Evolutionary conservation across 2,329 filamentous ascomycete species (phyloP).

Genomic region (Pyricularia sp.): DNA sequence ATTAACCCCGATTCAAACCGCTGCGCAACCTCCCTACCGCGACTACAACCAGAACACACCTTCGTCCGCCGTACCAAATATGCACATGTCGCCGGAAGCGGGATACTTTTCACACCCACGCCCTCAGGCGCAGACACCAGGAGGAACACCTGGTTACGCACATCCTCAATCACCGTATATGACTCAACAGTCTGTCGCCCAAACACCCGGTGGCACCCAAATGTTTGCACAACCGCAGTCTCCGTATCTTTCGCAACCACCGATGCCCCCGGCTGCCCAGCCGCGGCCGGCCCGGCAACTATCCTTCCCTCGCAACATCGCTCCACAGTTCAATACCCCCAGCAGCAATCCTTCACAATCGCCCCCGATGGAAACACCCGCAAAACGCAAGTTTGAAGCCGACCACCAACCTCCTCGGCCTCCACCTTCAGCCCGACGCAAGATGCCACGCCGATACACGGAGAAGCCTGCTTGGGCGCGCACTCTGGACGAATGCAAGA

Average conservation of each 20-base stretch:
- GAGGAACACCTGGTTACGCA: conserved; percentile 23
- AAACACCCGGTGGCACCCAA: conserved; percentile 36
- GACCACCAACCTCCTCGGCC: conserved; percentile 17
- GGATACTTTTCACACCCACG: conserved; percentile 19
- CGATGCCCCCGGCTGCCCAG: conserved; percentile 18
- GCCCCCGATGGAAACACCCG: neutral
- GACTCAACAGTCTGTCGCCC: conserved; percentile 17
- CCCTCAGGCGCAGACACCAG: conserved; percentile 19
- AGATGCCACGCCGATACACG: conserved; percentile 27
- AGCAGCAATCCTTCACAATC: conserved; percentile 13
- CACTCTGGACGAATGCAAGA: conserved; percentile 17
- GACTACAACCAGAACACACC: conserved; percentile 40
- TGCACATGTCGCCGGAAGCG: conserved; percentile 32
- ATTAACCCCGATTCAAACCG: conserved; percentile 28
- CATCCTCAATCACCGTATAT: conserved; percentile 28
- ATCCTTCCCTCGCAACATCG: neutral
- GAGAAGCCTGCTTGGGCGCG: conserved; percentile 41
- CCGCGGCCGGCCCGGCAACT: conserved; percentile 1
- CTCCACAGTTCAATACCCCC: conserved; percentile 2
- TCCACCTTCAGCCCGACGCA: conserved; percentile 22
- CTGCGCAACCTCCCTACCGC: conserved; percentile 36
- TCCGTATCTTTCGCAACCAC: conserved; percentile 31
- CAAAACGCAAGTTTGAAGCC: neutral
- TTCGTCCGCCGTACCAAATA: conserved; percentile 31
- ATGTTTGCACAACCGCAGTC: conserved; percentile 23